Percentiles rank a stretch among this genome's conserved stretches.
These are phyloP conservation scores for Mucor ambiguus DNA, from an alignment of 371 early-diverging fungal genomes.

Conservation along the genomic window DNA sequence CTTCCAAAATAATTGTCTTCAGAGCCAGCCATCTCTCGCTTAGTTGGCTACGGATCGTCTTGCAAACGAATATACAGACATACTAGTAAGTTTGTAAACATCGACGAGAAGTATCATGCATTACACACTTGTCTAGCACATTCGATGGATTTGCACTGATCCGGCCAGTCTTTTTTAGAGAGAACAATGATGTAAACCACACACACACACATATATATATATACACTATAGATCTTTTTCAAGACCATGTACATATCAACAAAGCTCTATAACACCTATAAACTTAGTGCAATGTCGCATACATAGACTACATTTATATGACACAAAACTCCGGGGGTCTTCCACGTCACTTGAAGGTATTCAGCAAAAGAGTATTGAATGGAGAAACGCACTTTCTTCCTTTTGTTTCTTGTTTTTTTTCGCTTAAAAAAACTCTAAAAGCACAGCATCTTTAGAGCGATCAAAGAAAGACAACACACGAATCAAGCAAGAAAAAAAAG, in stretches of 20 bases:
- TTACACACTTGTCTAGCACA: no score
- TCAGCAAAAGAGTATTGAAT: not conserved
- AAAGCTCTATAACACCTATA: not conserved
- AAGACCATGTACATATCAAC: not conserved
- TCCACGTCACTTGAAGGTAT: constrained; percentile 2
- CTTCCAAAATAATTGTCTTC: no score
- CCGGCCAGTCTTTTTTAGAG: no score
- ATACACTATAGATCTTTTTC: not conserved
- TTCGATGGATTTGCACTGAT: no score
- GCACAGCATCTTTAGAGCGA: not conserved
- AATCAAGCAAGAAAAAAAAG: not conserved
- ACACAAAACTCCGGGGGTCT: not conserved
- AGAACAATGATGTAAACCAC: no score
- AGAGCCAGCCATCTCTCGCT: no score
- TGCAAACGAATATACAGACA: no score
- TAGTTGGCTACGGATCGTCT: no score
- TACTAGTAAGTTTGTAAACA: no score
- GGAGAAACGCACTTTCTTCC: not conserved
- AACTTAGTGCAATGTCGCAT: not conserved
- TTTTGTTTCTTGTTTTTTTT: not conserved
- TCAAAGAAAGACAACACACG: not conserved
- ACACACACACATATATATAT: no score
- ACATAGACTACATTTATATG: not conserved
- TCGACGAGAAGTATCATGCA: no score
- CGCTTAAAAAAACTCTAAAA: not conserved